Evolutionary conservation across 345 rosid species (phyloP).

Genomic region (Passiflora organensis): DNA sequence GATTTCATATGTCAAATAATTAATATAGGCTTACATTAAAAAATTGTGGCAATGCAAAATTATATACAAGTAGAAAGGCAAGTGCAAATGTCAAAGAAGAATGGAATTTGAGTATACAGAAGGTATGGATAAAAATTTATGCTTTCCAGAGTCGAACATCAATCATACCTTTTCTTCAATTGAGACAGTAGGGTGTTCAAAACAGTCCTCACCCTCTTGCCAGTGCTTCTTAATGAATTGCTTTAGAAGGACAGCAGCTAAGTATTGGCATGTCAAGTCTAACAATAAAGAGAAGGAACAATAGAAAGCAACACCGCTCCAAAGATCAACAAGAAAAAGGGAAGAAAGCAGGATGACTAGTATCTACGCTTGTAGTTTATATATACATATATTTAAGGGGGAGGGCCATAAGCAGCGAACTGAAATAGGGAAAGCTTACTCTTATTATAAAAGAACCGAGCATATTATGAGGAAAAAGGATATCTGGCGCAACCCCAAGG

Average conservation of each 20-base stretch:
- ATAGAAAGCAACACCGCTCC: no score
- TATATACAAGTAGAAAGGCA: no score
- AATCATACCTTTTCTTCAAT: conserved; percentile 61
- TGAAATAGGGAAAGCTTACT: no score
- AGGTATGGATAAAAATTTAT: neutral
- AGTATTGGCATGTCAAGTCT: conserved; percentile 57
- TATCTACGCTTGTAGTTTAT: no score
- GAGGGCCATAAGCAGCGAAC: no score
- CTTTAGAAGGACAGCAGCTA: conserved; percentile 91
- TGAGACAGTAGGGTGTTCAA: conserved; percentile 70
- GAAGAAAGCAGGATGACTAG: no score
- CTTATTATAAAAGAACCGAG: no score
- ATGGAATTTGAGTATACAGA: neutral
- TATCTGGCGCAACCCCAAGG: conserved; percentile 86
- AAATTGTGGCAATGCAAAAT: no score
- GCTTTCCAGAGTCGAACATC: neutral
- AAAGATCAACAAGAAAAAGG: neutral
- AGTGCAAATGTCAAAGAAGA: neutral
- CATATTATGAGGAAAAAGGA: conserved; percentile 36
- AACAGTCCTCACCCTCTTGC: conserved; percentile 78
- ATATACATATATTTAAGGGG: no score
- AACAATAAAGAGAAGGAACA: conserved; percentile 12
- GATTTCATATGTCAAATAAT: no score
- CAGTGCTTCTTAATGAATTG: conserved; percentile 86
- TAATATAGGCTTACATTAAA: no score